phyloP scores from a whole-genome alignment of 768 basidiomycete species.

The Lactarius pseudohatsudake region DNA sequence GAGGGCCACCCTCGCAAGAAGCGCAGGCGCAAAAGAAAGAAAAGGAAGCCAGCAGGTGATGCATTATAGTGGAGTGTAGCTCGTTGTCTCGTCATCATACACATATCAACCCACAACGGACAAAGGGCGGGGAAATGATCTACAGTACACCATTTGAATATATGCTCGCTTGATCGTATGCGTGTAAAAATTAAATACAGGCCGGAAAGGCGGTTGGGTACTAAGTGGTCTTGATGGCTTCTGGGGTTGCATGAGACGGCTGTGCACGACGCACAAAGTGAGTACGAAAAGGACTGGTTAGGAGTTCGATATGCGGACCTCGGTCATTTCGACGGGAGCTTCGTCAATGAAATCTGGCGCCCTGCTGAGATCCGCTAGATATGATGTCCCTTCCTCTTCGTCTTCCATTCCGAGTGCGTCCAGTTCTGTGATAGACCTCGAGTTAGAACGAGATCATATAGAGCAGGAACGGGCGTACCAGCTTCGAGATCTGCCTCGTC shows the following conservation, averaged over 20 bases:
- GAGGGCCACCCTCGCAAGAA: constrained; percentile 17
- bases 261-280: neutral
- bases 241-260: constrained; percentile 22
- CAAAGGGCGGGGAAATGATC: constrained; percentile 14
- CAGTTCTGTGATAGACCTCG: constrained; percentile 57
- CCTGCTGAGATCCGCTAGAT: constrained; percentile 83
- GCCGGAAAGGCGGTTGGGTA: constrained; percentile 1
- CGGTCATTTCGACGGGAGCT: constrained; percentile 65
- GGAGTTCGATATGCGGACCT: constrained; percentile 44
- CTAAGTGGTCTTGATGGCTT: constrained; percentile 36
- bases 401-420: constrained; percentile 91
- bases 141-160: constrained; percentile 20
- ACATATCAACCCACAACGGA: constrained; percentile 6
- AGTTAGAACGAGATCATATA: neutral
- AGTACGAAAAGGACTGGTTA: constrained; percentile 3
- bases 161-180: constrained; percentile 3
- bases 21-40: constrained; percentile 22
- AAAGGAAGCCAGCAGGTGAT: constrained; percentile 15
- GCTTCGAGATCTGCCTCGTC: constrained; percentile 98
- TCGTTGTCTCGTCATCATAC: constrained; percentile 3
- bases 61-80: neutral
- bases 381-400: constrained; percentile 88
- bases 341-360: constrained; percentile 93
- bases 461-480: constrained; percentile 49
- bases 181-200: constrained; percentile 2